Evolutionary conservation across 495 filamentous ascomycete species (phyloP).

Genomic region (Thozetella sp.): DNA sequence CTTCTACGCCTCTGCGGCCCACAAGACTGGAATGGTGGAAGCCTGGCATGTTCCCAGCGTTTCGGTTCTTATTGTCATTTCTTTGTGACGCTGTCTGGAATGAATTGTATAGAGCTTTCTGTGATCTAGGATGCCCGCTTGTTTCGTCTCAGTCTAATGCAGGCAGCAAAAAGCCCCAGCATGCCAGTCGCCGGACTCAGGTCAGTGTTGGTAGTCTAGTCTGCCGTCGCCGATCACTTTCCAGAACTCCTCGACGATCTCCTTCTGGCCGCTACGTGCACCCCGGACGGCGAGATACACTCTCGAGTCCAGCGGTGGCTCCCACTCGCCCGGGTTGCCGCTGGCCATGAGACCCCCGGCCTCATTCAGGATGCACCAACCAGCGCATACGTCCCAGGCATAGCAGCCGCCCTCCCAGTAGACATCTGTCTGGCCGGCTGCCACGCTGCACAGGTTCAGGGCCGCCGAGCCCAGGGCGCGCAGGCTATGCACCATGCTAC

Average conservation of each 20-base stretch:
- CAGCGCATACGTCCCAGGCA: conserved; percentile 94
- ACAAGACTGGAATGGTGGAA: no score
- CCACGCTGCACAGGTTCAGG: conserved; percentile 81
- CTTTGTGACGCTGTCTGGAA: no score
- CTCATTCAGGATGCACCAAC: conserved; percentile 85
- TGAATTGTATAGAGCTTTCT: no score
- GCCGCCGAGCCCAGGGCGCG: conserved; percentile 79
- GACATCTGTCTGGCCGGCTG: conserved; percentile 74
- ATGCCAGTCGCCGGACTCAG: neutral
- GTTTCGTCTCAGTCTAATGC: no score
- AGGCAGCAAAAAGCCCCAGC: neutral
- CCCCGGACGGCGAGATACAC: conserved; percentile 78
- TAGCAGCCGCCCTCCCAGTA: conserved; percentile 97
- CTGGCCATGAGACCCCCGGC: conserved; percentile 81
- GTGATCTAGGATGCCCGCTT: no score
- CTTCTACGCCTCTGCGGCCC: no score
- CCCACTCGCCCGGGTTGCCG: conserved; percentile 79
- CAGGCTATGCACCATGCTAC: conserved; percentile 83
- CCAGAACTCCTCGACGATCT: conserved; percentile 85
- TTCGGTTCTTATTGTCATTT: no score
- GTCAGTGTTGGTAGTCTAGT: conserved; percentile 51
- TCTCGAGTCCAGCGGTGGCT: conserved; percentile 71
- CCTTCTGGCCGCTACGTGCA: conserved; percentile 66
- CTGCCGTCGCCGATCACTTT: conserved; percentile 44
- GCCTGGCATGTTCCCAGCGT: no score